These are phyloP conservation scores for Solidago caesia DNA, from an alignment of 129 eudicot species.

Conservation along the genomic window DNA sequence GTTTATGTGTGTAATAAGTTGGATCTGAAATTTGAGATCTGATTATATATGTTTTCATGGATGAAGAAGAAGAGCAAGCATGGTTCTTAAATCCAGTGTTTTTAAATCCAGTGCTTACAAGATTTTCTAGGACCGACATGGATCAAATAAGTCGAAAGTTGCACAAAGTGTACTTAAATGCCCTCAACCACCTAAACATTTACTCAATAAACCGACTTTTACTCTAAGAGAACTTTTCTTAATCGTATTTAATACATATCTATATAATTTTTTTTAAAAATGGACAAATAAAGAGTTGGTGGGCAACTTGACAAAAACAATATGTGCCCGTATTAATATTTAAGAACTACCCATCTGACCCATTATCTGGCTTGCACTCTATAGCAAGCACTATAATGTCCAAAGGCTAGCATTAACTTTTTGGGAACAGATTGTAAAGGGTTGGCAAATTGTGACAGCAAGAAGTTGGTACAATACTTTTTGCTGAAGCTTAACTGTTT, in stretches of 20 bases:
- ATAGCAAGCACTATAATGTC: not conserved
- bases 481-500: slow-evolving; percentile 71
- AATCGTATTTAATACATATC: too few relatives aligned
- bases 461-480: slow-evolving; percentile 45
- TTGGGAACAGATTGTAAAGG: not conserved
- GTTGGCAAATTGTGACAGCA: slow-evolving; percentile 1
- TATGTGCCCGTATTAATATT: not conserved
- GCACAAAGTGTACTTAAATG: not conserved
- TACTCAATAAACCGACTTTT: not conserved
- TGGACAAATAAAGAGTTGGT: not conserved
- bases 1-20: too few relatives aligned
- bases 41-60: too few relatives aligned
- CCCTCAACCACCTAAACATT: not conserved
- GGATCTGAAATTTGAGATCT: too few relatives aligned
- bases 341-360: not conserved
- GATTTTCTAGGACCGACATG: not conserved
- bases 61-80: too few relatives aligned
- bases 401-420: not conserved
- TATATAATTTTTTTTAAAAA: not conserved
- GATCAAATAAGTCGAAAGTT: not conserved
- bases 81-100: too few relatives aligned
- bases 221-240: too few relatives aligned
- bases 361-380: not conserved
- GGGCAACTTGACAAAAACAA: not conserved
- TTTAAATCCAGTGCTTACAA: too few relatives aligned